Conservation (phyloP, 2,329 filamentous ascomycete genomes). For the Fusarium albidum region DNA sequence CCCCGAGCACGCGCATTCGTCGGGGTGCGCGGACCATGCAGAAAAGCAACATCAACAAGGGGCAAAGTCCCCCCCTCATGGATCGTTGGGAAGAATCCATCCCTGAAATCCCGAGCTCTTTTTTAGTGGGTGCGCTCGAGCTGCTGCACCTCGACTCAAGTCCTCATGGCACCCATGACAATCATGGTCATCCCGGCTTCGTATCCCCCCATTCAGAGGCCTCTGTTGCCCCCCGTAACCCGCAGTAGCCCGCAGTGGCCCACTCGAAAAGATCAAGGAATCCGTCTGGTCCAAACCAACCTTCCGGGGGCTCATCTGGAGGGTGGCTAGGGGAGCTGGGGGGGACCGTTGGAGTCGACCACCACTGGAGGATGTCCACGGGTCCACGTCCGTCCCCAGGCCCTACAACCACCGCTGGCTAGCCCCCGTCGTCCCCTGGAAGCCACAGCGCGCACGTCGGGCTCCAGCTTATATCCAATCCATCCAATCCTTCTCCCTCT, state of each 20-base stretch:
- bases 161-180: slow-evolving; percentile 34
- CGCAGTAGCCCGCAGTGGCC: slow-evolving; percentile 8
- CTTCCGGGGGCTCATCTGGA: slow-evolving; percentile 23
- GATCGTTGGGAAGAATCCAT: no score
- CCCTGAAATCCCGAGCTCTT: slow-evolving; percentile 6
- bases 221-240: slow-evolving; percentile 17
- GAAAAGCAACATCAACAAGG: slow-evolving; percentile 1
- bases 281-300: slow-evolving; percentile 13
- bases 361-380: no score
- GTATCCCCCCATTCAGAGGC: slow-evolving; percentile 26
- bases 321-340: no score
- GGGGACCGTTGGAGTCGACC: no score
- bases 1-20: background rate
- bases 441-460: slow-evolving; percentile 14
- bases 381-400: no score
- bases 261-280: slow-evolving; percentile 3
- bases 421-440: no score
- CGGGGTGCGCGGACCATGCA: background rate
- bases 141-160: slow-evolving; percentile 26
- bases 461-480: slow-evolving; percentile 34
- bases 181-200: slow-evolving; percentile 1
- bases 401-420: slow-evolving; percentile 4
- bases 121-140: slow-evolving; percentile 22
- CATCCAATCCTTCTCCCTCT: slow-evolving; percentile 23
- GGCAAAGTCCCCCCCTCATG: slow-evolving; percentile 4